phyloP scores from a whole-genome alignment of 2,329 filamentous ascomycete species.

The Fusarium setosum region DNA sequence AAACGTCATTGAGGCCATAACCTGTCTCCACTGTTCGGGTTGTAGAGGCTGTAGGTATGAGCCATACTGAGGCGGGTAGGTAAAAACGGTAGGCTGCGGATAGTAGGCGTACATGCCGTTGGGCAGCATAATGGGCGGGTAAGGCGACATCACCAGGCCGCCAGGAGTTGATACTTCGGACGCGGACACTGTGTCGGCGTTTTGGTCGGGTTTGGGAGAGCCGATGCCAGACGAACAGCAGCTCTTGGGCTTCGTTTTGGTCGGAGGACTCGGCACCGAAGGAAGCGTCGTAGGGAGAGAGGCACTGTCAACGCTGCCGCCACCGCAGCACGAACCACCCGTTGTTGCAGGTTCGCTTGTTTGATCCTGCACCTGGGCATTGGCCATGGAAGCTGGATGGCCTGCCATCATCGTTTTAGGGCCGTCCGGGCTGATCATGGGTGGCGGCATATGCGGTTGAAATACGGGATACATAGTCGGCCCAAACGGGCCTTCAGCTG shows the following conservation, averaged over 20 bases:
- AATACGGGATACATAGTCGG: slow-evolving; percentile 48
- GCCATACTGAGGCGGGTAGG: slow-evolving; percentile 65
- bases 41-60: slow-evolving; percentile 67
- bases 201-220: slow-evolving; percentile 35
- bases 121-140: slow-evolving; percentile 50
- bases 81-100: slow-evolving; percentile 59
- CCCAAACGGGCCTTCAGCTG: slow-evolving; percentile 39
- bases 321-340: slow-evolving; percentile 52
- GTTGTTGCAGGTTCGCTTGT: slow-evolving; percentile 27
- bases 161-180: slow-evolving; percentile 38
- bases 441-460: slow-evolving; percentile 43
- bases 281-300: slow-evolving; percentile 23
- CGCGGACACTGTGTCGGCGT: slow-evolving; percentile 31
- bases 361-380: slow-evolving; percentile 30
- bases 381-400: slow-evolving; percentile 30
- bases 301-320: slow-evolving; percentile 16
- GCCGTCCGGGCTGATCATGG: slow-evolving; percentile 30
- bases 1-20: slow-evolving; percentile 55
- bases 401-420: slow-evolving; percentile 36
- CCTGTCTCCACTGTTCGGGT: slow-evolving; percentile 63
- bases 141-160: slow-evolving; percentile 50
- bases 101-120: slow-evolving; percentile 55
- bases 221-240: slow-evolving; percentile 45
- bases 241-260: slow-evolving; percentile 38
- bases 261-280: slow-evolving; percentile 26